Evolutionary conservation across 176 grass and related monocot genomes (phyloP).

Genomic region (Oryza glaberrima): DNA sequence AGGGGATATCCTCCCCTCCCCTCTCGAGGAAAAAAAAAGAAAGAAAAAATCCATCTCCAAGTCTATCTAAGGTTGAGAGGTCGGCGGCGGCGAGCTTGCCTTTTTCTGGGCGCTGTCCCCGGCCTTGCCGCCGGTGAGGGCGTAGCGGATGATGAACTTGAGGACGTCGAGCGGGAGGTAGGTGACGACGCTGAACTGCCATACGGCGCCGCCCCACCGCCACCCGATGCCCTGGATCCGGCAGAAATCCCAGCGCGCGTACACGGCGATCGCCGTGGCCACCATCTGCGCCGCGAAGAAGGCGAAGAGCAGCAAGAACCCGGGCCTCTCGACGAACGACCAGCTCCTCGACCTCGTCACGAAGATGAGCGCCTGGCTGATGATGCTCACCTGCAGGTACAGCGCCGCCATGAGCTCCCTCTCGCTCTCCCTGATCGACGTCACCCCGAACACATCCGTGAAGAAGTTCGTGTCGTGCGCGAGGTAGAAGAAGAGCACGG

Average conservation of each 20-base stretch:
- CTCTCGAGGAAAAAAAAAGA: too few relatives aligned
- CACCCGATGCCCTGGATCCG: slow-evolving; percentile 74
- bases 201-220: slow-evolving; percentile 71
- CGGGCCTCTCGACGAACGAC: slow-evolving; percentile 84
- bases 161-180: slow-evolving; percentile 83
- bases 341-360: slow-evolving; percentile 87
- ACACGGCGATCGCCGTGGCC: slow-evolving; percentile 73
- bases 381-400: slow-evolving; percentile 92
- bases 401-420: slow-evolving; percentile 75
- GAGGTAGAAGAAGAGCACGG: slow-evolving; percentile 78
- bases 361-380: slow-evolving; percentile 95
- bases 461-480: slow-evolving; percentile 77
- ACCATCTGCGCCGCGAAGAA: slow-evolving; percentile 83
- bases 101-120: slow-evolving; percentile 58
- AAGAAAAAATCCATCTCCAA: too few relatives aligned
- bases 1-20: too few relatives aligned
- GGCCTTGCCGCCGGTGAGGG: slow-evolving; percentile 60
- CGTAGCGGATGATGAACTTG: slow-evolving; percentile 80
- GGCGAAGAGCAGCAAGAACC: slow-evolving; percentile 65
- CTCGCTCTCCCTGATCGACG: slow-evolving; percentile 54
- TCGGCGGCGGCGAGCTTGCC: slow-evolving; percentile 29
- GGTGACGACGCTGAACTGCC: slow-evolving; percentile 73
- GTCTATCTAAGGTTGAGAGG: too few relatives aligned
- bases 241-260: slow-evolving; percentile 64
- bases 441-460: slow-evolving; percentile 64